Evolutionary conservation across 306 rosid species (phyloP).

Genomic region (Argentina anserina): DNA sequence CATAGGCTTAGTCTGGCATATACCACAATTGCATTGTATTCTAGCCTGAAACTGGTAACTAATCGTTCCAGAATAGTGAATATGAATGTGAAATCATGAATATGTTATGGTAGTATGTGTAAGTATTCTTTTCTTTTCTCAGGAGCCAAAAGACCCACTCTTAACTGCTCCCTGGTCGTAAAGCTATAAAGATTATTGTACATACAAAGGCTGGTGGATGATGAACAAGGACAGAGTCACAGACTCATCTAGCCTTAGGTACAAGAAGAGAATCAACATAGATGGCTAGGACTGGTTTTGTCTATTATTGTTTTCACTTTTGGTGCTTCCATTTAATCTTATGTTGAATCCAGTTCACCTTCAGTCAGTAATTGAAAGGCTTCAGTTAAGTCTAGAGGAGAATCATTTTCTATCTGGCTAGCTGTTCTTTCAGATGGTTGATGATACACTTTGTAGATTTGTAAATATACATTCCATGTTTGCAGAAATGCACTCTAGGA

Average conservation of each 20-base stretch:
- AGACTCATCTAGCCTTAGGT: background rate
- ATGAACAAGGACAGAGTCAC: conserved; percentile 1
- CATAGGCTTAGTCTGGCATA: conserved; percentile 47
- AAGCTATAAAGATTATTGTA: background rate
- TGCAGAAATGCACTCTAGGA: conserved; percentile 25
- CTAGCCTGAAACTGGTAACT: conserved; percentile 25
- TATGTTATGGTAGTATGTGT: background rate
- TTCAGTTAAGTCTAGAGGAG: background rate
- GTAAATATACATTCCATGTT: conserved; percentile 1
- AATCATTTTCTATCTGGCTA: background rate
- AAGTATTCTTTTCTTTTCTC: background rate
- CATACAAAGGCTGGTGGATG: background rate
- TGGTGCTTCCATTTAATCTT: background rate
- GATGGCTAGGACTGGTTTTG: background rate
- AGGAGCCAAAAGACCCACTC: conserved; percentile 2
- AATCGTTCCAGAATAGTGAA: background rate
- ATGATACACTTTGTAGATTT: background rate
- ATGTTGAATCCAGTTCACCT: background rate
- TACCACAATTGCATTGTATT: conserved; percentile 34
- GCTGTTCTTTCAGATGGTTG: background rate
- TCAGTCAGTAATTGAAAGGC: background rate
- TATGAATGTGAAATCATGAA: background rate
- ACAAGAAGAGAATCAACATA: background rate
- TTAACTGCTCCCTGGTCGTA: background rate
- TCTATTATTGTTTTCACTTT: background rate